Percentiles rank a stretch among this genome's conserved stretches.
These are phyloP conservation scores for Ambrosiella cleistominuta DNA, from an alignment of 2,329 filamentous ascomycete genomes.

Conservation along the genomic window DNA sequence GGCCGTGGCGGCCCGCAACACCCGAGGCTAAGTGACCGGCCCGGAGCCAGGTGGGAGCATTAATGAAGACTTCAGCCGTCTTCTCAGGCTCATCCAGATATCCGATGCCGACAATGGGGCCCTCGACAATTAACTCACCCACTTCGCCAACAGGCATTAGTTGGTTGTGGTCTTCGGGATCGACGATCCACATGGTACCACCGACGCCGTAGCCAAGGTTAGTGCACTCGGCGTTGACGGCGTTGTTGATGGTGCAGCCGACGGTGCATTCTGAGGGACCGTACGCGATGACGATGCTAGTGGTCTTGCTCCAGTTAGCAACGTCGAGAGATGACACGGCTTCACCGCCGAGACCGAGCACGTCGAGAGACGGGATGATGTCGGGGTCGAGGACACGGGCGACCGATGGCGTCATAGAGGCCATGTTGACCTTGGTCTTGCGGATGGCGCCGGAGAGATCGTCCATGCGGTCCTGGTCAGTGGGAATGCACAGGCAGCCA, in stretches of 20 bases:
- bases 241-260: constrained; percentile 31
- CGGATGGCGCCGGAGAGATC: constrained; percentile 29
- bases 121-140: constrained; percentile 37
- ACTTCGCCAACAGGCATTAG: constrained; percentile 31
- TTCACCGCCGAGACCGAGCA: constrained; percentile 33
- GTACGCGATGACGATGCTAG: constrained; percentile 33
- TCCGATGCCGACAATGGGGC: constrained; percentile 42
- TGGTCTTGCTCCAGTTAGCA: constrained; percentile 27
- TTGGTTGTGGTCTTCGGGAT: constrained; percentile 28
- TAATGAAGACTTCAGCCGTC: constrained; percentile 40
- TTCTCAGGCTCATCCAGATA: constrained; percentile 42
- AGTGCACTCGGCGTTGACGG: constrained; percentile 23
- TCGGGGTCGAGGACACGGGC: constrained; percentile 29
- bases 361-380: constrained; percentile 28
- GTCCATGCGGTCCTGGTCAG: constrained; percentile 35
- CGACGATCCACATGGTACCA: constrained; percentile 33
- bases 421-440: constrained; percentile 29
- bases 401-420: constrained; percentile 33
- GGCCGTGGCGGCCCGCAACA: constrained; percentile 23
- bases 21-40: constrained; percentile 19
- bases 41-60: constrained; percentile 34
- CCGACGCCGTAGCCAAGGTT: constrained; percentile 32
- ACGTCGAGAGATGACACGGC: constrained; percentile 34
- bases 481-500: constrained; percentile 35
- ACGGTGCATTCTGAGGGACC: constrained; percentile 38